Evolutionary conservation across 2,329 filamentous ascomycete species (phyloP).

Genomic region (Botrytis fragariae): DNA sequence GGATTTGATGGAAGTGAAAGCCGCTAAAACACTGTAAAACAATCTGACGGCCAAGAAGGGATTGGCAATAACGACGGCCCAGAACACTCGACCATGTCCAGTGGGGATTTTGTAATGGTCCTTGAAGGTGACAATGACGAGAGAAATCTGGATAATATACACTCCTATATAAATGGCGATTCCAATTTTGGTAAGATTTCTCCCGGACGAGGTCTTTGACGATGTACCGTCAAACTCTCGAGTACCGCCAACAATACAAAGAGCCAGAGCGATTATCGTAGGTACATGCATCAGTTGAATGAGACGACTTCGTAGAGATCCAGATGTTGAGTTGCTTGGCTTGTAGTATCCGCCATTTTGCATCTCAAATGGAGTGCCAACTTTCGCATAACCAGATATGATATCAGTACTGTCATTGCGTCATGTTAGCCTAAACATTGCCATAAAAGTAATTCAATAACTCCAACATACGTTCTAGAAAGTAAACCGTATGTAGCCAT

Average conservation of each 20-base stretch:
- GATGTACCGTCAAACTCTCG: slow-evolving; percentile 24
- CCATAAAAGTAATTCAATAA: too few species aligned
- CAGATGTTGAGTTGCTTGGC: slow-evolving; percentile 24
- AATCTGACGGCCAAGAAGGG: slow-evolving; percentile 38
- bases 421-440: not conserved
- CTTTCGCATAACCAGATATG: not conserved
- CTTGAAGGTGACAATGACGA: slow-evolving; percentile 31
- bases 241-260: slow-evolving; percentile 37
- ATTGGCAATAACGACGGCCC: slow-evolving; percentile 34
- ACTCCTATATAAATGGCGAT: slow-evolving; percentile 36
- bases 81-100: slow-evolving; percentile 36
- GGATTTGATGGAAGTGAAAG: slow-evolving; percentile 29
- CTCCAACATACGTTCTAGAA: slow-evolving; percentile 31
- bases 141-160: slow-evolving; percentile 30
- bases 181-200: slow-evolving; percentile 31
- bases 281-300: slow-evolving; percentile 35
- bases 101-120: slow-evolving; percentile 31
- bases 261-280: slow-evolving; percentile 33
- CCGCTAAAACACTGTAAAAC: slow-evolving; percentile 36
- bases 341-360: slow-evolving; percentile 15
- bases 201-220: slow-evolving; percentile 26
- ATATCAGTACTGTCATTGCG: not conserved
- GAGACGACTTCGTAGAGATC: slow-evolving; percentile 31
- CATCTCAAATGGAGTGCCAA: not conserved
- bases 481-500: slow-evolving; percentile 33